A percentile compares a stretch with the other conserved stretches of the same genome.
Conservation (phyloP, 208 protist species). For the Acanthamoeba triangularis region DNA sequence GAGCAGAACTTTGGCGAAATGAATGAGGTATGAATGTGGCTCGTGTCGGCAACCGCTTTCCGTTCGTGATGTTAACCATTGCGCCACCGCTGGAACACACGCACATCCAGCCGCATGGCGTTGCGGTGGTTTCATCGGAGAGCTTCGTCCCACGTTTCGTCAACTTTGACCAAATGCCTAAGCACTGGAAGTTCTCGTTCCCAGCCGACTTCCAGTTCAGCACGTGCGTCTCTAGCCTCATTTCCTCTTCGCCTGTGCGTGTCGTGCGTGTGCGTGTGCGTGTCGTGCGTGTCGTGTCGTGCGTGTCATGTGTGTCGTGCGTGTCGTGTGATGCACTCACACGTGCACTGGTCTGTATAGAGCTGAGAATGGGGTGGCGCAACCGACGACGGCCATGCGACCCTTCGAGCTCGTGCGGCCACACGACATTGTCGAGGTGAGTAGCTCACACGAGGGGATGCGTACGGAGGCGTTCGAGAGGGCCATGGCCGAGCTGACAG, state of each 20-base stretch:
- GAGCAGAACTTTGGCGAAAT: constrained; percentile 85
- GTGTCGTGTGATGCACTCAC: too few species aligned
- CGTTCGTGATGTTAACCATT: background rate
- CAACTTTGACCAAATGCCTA: constrained; percentile 77
- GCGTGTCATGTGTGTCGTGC: background rate
- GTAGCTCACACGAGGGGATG: constrained; percentile 61
- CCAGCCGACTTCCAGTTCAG: constrained; percentile 37
- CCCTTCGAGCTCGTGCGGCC: constrained; percentile 12
- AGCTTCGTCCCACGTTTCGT: constrained; percentile 76
- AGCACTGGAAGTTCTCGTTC: constrained; percentile 78
- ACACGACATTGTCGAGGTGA: constrained; percentile 79
- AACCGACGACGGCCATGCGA: background rate
- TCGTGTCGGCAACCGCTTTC: background rate
- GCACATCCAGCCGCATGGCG: constrained; percentile 76
- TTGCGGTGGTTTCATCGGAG: constrained; percentile 72
- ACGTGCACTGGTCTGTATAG: background rate
- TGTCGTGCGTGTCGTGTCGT: too few species aligned
- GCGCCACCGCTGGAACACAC: too few species aligned
- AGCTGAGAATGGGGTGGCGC: background rate
- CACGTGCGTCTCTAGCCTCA: background rate
- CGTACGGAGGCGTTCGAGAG: constrained; percentile 30
- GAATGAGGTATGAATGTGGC: constrained; percentile 44
- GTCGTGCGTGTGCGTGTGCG: background rate
- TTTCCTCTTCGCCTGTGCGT: background rate
- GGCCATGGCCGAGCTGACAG: constrained; percentile 5